Conservation (phyloP, 768 basidiomycete genomes). For the Agaricus blazei region DNA sequence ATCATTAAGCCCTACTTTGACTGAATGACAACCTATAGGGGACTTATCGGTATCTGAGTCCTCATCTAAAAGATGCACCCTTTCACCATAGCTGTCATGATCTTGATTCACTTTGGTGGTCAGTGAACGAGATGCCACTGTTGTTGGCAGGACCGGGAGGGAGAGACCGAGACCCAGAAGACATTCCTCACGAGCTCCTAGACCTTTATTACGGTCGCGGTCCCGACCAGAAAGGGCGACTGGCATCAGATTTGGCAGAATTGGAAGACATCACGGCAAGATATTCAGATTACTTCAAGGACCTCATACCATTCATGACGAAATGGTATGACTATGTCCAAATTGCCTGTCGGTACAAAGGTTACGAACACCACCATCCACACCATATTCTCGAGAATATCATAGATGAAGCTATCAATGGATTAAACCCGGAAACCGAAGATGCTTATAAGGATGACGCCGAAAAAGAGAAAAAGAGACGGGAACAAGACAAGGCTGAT, state of each 20-base stretch:
- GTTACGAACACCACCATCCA: background rate
- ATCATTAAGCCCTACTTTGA: background rate
- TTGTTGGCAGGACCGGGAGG: background rate
- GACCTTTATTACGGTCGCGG: background rate
- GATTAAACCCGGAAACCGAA: background rate
- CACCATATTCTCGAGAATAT: background rate
- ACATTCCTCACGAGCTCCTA: background rate
- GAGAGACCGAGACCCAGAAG: background rate
- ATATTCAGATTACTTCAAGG: background rate
- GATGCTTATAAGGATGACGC: background rate
- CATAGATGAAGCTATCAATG: background rate
- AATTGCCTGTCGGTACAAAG: background rate
- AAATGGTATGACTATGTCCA: background rate
- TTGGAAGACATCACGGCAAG: background rate
- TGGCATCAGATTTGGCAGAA: background rate
- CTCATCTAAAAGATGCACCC: background rate
- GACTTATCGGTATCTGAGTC: background rate
- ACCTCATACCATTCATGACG: background rate
- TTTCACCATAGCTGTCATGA: background rate
- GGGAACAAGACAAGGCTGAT: background rate
- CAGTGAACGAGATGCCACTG: background rate
- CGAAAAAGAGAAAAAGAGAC: background rate
- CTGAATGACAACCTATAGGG: background rate
- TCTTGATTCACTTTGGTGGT: background rate
- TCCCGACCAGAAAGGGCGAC: background rate